phyloP scores from a whole-genome alignment of 495 filamentous ascomycete species.

The Halenospora varia region DNA sequence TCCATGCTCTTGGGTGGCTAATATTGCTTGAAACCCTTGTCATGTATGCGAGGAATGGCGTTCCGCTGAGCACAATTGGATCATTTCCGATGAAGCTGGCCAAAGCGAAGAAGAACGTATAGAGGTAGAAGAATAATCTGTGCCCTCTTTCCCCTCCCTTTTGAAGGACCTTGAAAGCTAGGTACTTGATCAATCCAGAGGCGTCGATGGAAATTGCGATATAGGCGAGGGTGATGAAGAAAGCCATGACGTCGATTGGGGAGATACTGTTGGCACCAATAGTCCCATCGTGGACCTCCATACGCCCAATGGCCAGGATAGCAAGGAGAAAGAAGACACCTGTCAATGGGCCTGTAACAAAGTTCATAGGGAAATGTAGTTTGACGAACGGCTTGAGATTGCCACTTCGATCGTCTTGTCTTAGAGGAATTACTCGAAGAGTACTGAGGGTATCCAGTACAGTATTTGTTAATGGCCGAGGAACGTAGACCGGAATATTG shows the following conservation, averaged over 20 bases:
- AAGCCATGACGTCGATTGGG: slow-evolving; percentile 61
- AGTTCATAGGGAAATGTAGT: slow-evolving; percentile 57
- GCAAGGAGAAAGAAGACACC: slow-evolving; percentile 63
- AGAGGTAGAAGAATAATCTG: slow-evolving; percentile 62
- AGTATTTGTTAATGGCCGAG: slow-evolving; percentile 39
- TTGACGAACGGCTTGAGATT: slow-evolving; percentile 34
- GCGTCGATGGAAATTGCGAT: slow-evolving; percentile 72
- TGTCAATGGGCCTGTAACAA: slow-evolving; percentile 60
- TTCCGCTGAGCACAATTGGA: slow-evolving; percentile 65
- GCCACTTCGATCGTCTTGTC: slow-evolving; percentile 24
- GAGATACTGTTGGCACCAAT: slow-evolving; percentile 55
- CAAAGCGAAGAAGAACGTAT: slow-evolving; percentile 62
- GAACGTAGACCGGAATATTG: slow-evolving; percentile 52
- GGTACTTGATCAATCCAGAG: slow-evolving; percentile 59
- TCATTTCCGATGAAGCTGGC: slow-evolving; percentile 66
- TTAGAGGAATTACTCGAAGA: slow-evolving; percentile 46
- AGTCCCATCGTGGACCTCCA: slow-evolving; percentile 59
- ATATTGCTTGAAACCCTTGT: slow-evolving; percentile 67
- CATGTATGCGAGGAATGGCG: slow-evolving; percentile 68
- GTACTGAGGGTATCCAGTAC: slow-evolving; percentile 36
- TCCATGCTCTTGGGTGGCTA: slow-evolving; percentile 61
- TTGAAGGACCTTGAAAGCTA: slow-evolving; percentile 65
- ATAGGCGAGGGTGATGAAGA: slow-evolving; percentile 68
- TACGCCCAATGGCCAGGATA: slow-evolving; percentile 54
- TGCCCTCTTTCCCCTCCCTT: slow-evolving; percentile 57